Evolutionary conservation across 345 rosid genomes (phyloP).

Genomic region (Streptanthus diversifolius): DNA sequence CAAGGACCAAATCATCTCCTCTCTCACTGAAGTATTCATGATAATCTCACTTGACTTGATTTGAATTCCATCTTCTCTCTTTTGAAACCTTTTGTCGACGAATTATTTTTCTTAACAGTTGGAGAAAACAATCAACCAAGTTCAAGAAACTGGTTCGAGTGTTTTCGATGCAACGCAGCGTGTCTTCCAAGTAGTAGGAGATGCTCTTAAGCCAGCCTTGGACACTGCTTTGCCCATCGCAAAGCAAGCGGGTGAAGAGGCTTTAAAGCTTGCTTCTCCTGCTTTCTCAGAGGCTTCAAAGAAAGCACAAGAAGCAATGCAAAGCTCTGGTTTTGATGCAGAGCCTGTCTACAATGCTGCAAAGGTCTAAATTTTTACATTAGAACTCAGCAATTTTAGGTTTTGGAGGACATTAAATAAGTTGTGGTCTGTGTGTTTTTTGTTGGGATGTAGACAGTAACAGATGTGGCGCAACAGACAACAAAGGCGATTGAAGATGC

Average conservation of each 20-base stretch:
- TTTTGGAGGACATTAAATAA: neutral
- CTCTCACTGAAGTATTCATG: slow-evolving; percentile 58
- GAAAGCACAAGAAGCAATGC: slow-evolving; percentile 88
- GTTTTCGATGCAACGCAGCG: slow-evolving; percentile 57
- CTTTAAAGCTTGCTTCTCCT: slow-evolving; percentile 80
- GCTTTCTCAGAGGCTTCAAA: slow-evolving; percentile 75
- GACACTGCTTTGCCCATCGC: slow-evolving; percentile 66
- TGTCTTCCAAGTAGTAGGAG: slow-evolving; percentile 54
- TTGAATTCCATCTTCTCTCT: neutral
- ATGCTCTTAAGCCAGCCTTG: slow-evolving; percentile 72
- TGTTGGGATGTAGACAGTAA: slow-evolving; percentile 52
- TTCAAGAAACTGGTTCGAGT: slow-evolving; percentile 60
- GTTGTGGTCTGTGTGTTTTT: neutral
- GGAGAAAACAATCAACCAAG: slow-evolving; percentile 81
- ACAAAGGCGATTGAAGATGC: slow-evolving; percentile 62
- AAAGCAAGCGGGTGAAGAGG: slow-evolving; percentile 78
- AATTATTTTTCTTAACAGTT: slow-evolving; percentile 41
- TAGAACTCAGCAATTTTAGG: neutral
- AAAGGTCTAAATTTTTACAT: slow-evolving; percentile 46
- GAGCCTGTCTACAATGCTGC: slow-evolving; percentile 70
- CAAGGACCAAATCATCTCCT: slow-evolving; percentile 88
- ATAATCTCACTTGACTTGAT: neutral
- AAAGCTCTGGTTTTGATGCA: slow-evolving; percentile 72
- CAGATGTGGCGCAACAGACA: slow-evolving; percentile 72
- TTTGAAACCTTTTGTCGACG: neutral